Percentiles rank a stretch among this genome's conserved stretches.
Conservation (phyloP, 2,329 filamentous ascomycete species). For the Colletotrichum sp. region DNA sequence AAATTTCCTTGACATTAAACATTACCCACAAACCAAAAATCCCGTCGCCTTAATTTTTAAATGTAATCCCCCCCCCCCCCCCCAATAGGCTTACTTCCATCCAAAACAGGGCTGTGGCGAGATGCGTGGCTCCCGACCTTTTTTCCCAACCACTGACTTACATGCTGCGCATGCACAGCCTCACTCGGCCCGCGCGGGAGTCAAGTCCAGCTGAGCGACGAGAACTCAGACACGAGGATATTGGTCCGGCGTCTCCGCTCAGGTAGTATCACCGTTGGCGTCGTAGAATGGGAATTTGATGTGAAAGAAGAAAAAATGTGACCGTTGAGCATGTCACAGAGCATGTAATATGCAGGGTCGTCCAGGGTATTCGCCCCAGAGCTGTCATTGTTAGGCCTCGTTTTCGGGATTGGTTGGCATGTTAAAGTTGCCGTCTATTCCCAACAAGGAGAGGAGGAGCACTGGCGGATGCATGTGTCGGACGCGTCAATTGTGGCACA, state of each 20-base stretch:
- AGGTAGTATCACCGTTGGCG: neutral
- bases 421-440: neutral
- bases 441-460: neutral
- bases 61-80: too few relatives aligned
- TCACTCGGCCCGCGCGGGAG: neutral
- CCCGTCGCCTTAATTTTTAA: too few relatives aligned
- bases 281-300: neutral
- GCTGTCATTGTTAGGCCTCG: neutral
- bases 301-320: neutral
- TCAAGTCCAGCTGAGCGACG: neutral
- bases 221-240: neutral
- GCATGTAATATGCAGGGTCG: neutral
- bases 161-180: neutral
- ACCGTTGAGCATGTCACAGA: neutral
- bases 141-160: neutral
- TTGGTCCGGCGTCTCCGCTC: neutral
- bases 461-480: neutral
- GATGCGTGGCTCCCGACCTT: neutral
- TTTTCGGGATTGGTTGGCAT: neutral
- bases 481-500: constrained; percentile 12
- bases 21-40: too few relatives aligned
- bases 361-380: neutral
- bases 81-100: neutral
- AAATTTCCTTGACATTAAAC: too few relatives aligned
- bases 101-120: neutral